Evolutionary conservation across 306 rosid species (phyloP), one percentile per base, ranked within the genome.

Genomic region (Myrica gale): DNA sequence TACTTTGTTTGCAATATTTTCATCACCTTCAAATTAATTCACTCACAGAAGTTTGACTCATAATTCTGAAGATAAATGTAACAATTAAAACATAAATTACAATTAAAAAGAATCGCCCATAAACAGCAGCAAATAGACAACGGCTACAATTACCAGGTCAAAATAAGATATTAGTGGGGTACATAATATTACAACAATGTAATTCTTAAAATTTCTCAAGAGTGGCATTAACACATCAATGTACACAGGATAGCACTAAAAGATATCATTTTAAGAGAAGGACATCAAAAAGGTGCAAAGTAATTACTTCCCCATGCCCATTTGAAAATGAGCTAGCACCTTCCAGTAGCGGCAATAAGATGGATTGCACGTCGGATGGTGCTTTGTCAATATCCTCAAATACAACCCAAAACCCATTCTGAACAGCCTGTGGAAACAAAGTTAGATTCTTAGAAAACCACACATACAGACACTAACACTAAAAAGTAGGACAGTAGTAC

Each of bases 341-440:
- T 82, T 94, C 97, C 85, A 94, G 81, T 74, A 94, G 79, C 47
- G 98, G 92, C 75, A 81, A 80, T 71, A 92, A 76, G 83, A 90
- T 78, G 44, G 97, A 86, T 66, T 85, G 93, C 73, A 94, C 94
- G 79, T 94, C 98, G 48, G 97, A 88, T 66, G 97, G 90, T 73
- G 98, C 98, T 81, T 88, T 90, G 86, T 92, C 87, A 26, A 90
- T 83, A 83, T 91, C 97, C 88, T 94, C 97, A 80, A 94, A 92
- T 78, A 92, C 96, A 81, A 92, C 90, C 98, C 98, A 94, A 74
- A 86, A 87, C 19, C 97, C 98, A 74, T 78, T 86, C 70, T 83
- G 91, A 81, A 90, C 93, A 63, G 98, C 98, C 97, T 94, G 89
- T 12, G 50, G 76, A 45, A 56, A 61, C 39, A 78, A 63, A 57